phyloP scores from a whole-genome alignment of 2,329 filamentous ascomycete species.

The Epichloe amarillans region DNA sequence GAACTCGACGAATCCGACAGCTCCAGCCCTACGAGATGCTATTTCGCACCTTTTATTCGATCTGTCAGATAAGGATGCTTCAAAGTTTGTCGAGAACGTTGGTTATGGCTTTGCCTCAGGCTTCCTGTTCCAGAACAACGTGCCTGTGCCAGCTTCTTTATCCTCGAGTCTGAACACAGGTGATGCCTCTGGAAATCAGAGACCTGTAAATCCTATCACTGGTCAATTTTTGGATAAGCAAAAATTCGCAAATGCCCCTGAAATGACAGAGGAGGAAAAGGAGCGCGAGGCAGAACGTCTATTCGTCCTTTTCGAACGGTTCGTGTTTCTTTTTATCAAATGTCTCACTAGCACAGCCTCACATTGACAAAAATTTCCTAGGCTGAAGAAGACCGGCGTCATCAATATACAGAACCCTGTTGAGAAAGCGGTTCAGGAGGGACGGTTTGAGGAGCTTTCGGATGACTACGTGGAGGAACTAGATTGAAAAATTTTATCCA shows the following conservation, averaged over 20 bases:
- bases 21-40: slow-evolving; percentile 58
- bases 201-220: slow-evolving; percentile 67
- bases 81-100: slow-evolving; percentile 75
- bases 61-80: slow-evolving; percentile 67
- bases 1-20: slow-evolving; percentile 59
- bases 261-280: slow-evolving; percentile 87
- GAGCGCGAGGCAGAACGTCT: slow-evolving; percentile 80
- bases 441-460: slow-evolving; percentile 54
- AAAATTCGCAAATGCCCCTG: slow-evolving; percentile 40
- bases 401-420: slow-evolving; percentile 71
- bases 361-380: slow-evolving; percentile 11
- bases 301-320: slow-evolving; percentile 85
- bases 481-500: slow-evolving; percentile 15
- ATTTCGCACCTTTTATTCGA: slow-evolving; percentile 77
- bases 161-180: slow-evolving; percentile 30
- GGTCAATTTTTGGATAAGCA: slow-evolving; percentile 68
- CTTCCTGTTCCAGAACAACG: slow-evolving; percentile 73
- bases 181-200: slow-evolving; percentile 17
- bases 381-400: slow-evolving; percentile 60
- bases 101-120: slow-evolving; percentile 91
- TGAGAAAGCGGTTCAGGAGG: slow-evolving; percentile 52
- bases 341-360: slow-evolving; percentile 7
- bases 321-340: not conserved
- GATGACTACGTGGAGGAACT: slow-evolving; percentile 37
- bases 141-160: slow-evolving; percentile 58